Conservation (phyloP, 768 basidiomycete genomes). For the Boletus insuetus region DNA sequence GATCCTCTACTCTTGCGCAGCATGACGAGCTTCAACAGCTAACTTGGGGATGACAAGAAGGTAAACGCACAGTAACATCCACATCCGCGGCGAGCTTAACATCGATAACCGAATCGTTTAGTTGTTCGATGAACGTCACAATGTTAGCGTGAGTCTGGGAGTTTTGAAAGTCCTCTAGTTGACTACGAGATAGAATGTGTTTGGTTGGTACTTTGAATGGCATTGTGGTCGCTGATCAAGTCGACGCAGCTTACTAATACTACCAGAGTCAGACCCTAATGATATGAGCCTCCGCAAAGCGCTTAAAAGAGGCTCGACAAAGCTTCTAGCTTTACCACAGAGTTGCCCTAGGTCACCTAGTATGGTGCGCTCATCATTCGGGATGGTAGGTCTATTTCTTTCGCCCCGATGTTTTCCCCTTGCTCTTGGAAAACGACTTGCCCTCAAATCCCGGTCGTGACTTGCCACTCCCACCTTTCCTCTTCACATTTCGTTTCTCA, state of each 20-base stretch:
- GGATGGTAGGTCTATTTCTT: constrained; percentile 16
- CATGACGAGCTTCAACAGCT: neutral
- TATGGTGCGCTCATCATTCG: too few relatives aligned
- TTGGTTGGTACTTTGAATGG: constrained; percentile 59
- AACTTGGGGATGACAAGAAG: neutral
- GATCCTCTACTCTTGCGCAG: constrained; percentile 50
- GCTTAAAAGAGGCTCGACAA: too few relatives aligned
- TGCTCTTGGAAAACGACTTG: constrained; percentile 65
- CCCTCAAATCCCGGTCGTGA: constrained; percentile 87
- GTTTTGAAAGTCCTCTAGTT: constrained; percentile 78
- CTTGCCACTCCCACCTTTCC: constrained; percentile 53
- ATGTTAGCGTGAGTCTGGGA: constrained; percentile 70
- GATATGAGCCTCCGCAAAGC: too few relatives aligned
- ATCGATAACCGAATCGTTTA: constrained; percentile 75
- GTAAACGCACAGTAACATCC: constrained; percentile 54
- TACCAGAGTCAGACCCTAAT: too few relatives aligned
- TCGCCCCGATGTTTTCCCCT: constrained; percentile 30
- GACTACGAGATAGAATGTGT: constrained; percentile 69
- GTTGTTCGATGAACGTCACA: constrained; percentile 62
- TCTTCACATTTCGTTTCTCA: constrained; percentile 66
- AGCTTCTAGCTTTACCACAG: too few relatives aligned
- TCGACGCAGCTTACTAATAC: neutral
- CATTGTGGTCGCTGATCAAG: constrained; percentile 22
- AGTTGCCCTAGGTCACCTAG: too few relatives aligned
- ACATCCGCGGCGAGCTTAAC: constrained; percentile 71